Base-by-base conservation (phyloP, 208 protist species). In the Acanthamoeba sp. region DNA sequence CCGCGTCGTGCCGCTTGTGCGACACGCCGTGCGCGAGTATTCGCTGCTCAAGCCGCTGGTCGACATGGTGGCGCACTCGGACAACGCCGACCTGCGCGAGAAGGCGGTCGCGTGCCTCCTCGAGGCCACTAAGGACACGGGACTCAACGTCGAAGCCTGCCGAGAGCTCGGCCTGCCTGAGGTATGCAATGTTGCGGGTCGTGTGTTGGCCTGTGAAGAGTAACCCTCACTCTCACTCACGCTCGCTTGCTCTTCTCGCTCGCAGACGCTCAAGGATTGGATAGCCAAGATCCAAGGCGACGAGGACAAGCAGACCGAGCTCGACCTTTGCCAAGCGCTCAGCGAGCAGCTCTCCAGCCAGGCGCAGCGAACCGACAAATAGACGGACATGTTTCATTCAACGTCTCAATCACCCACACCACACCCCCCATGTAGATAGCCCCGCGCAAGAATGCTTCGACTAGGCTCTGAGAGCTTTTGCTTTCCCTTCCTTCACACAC, bases 1-100 rank as follows among this genome's bases (percentile, higher is more conserved):
- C n/a, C 76, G 76, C 76, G 76, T 85, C 16, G 76, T 85, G 73
- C 73, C 73, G 32, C 73, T 84, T 20, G 73, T 84, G 38, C 73
- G 73, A 52, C 73, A 84, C n/a, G 73, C 73, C 73, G 73, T 84
- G 22, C 73, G 73, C 40, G 73, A 84, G 73, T 84, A 84, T n/a
- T 84, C 73, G 73, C 73, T 84, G 38, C 10, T 84, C 73, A 24
- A 42, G 34, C 34, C 73, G 40, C 40, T 84, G 16, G 38, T 50
- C 36, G 73, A 84, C 38, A 84, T 84, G 27, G n/a, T 84, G n/a
- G 20, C 73, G 18, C 16, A 9, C 73, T 27, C 34, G 7, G 73
- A 84, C 73, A 27, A 10, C 29, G 38, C 38, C 34, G 73, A 84
- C 42, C 73, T 84, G 0, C 32, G 73, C n/a, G 73, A 84, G n/a